These are phyloP conservation scores for Lasiodiplodia theobromae DNA, from an alignment of 2,329 filamentous ascomycete genomes.

Conservation along the genomic window DNA sequence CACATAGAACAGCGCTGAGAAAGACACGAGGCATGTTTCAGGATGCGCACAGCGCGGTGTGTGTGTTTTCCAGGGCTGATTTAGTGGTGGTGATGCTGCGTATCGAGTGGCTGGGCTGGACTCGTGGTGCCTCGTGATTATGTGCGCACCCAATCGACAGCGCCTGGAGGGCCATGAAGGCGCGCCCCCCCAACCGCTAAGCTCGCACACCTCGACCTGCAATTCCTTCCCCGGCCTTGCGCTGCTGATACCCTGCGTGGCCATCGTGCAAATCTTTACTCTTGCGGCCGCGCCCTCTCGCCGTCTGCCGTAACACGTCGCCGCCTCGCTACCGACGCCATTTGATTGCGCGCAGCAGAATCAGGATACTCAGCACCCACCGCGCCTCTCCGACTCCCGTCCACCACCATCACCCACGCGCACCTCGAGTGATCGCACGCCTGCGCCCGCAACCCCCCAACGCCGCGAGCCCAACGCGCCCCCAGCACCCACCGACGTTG, in stretches of 20 bases:
- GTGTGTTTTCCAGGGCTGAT: conserved; percentile 13
- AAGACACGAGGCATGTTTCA: neutral
- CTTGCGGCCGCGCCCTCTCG: conserved; percentile 13
- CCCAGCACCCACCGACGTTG: conserved; percentile 3
- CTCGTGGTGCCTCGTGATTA: conserved; percentile 23
- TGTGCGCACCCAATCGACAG: conserved; percentile 25
- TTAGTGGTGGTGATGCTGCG: neutral
- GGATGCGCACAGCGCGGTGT: neutral
- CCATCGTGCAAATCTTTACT: conserved; percentile 25
- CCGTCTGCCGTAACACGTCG: conserved; percentile 25
- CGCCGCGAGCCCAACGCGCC: conserved; percentile 8
- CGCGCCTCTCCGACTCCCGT: conserved; percentile 23
- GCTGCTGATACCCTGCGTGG: conserved; percentile 28
- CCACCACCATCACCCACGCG: conserved; percentile 33
- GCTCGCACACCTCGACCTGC: conserved; percentile 28
- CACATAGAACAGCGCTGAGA: neutral
- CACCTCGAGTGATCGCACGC: conserved; percentile 33
- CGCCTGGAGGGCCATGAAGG: conserved; percentile 11
- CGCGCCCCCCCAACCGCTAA: conserved; percentile 25
- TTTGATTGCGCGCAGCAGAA: conserved; percentile 30
- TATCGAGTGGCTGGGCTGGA: conserved; percentile 9
- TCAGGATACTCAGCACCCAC: conserved; percentile 30
- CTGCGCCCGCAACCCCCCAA: conserved; percentile 25
- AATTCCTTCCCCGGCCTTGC: conserved; percentile 26
- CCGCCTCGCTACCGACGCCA: conserved; percentile 30